These are phyloP conservation scores for Lactifluus echinatus DNA, from an alignment of 768 basidiomycete species.

Conservation along the genomic window DNA sequence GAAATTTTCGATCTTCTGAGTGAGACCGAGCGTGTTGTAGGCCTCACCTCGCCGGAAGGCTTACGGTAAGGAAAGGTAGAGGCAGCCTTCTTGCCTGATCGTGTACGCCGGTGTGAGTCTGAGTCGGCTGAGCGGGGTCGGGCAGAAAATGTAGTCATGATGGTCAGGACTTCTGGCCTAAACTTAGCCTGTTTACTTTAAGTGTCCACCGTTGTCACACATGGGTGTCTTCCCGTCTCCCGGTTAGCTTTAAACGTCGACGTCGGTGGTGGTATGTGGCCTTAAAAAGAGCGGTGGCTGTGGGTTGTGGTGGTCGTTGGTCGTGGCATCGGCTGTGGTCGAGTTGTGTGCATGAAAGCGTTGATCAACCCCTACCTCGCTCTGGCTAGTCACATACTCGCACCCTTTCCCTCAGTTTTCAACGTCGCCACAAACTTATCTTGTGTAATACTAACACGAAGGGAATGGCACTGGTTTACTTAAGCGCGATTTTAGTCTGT, in stretches of 20 bases:
- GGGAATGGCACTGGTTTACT: too few relatives aligned
- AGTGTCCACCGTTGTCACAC: not conserved
- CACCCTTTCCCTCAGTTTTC: too few relatives aligned
- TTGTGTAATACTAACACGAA: too few relatives aligned
- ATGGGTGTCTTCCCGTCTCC: not conserved
- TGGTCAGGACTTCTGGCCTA: not conserved
- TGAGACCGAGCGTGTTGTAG: not conserved
- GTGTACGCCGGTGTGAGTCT: not conserved
- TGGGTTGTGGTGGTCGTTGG: not conserved
- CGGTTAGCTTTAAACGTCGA: too few relatives aligned
- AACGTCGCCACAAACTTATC: too few relatives aligned
- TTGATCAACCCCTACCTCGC: too few relatives aligned
- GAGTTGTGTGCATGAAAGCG: too few relatives aligned
- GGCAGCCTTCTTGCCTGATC: not conserved
- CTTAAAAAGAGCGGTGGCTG: not conserved
- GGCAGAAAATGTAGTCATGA: slow-evolving; percentile 8
- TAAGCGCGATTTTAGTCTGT: too few relatives aligned
- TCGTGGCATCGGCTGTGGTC: too few relatives aligned
- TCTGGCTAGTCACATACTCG: too few relatives aligned
- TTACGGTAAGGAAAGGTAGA: not conserved
- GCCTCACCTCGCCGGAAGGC: not conserved
- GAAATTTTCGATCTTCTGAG: slow-evolving; percentile 17
- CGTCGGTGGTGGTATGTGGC: too few relatives aligned
- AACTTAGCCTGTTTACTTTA: not conserved
- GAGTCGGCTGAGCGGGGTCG: not conserved